Percentiles rank a stretch among this genome's conserved stretches.
Conservation (phyloP, 495 filamentous ascomycete species). For the Ascobolus immersus region DNA sequence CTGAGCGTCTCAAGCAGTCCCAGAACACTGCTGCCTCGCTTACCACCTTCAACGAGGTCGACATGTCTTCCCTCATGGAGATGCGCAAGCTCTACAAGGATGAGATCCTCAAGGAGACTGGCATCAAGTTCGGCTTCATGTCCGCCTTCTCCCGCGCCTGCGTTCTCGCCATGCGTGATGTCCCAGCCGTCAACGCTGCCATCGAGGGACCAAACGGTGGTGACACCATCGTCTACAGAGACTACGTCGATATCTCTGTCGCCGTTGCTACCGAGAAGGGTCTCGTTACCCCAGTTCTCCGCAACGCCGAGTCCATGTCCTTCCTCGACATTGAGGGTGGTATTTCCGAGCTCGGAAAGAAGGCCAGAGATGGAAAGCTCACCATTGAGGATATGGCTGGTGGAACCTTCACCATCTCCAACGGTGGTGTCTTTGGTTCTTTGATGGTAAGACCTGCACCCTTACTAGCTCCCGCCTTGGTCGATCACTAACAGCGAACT, state of each 20-base stretch:
- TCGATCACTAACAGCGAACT: constrained; percentile 20
- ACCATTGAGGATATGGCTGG: constrained; percentile 99
- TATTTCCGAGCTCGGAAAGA: constrained; percentile 86
- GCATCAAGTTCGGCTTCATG: constrained; percentile 97
- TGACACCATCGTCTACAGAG: constrained; percentile 91
- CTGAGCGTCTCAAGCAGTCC: constrained; percentile 93
- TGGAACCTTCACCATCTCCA: constrained; percentile 96
- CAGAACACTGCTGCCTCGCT: constrained; percentile 95
- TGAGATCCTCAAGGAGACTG: constrained; percentile 79
- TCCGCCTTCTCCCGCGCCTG: constrained; percentile 83
- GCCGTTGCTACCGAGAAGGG: constrained; percentile 96
- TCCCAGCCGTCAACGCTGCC: constrained; percentile 90
- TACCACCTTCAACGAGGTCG: constrained; percentile 97
- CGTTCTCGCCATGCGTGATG: constrained; percentile 76
- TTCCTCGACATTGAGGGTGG: constrained; percentile 69
- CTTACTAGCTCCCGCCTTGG: not conserved
- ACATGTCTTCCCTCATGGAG: constrained; percentile 95
- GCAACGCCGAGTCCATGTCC: constrained; percentile 72
- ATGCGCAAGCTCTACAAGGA: constrained; percentile 95
- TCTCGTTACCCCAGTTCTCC: constrained; percentile 83
- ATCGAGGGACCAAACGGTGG: constrained; percentile 88
- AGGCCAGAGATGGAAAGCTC: constrained; percentile 88
- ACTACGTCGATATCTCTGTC: constrained; percentile 94
- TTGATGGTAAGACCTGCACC: constrained; percentile 1
- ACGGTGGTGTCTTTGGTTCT: constrained; percentile 43